These are phyloP conservation scores for carrot (Daucus carota) DNA, from an alignment of 129 eudicot species.

Conservation along the genomic window DNA sequence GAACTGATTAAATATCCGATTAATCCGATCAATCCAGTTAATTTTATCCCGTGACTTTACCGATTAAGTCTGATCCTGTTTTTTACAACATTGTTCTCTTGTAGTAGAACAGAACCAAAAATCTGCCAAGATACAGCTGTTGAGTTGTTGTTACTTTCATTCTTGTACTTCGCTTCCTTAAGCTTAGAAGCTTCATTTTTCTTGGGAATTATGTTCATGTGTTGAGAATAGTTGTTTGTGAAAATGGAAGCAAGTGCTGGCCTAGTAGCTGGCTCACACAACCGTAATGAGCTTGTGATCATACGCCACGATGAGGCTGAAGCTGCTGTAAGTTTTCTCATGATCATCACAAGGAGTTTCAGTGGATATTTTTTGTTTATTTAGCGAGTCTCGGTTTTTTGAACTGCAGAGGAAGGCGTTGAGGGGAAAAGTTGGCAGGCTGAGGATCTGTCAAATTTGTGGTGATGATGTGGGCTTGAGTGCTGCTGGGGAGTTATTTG, in stretches of 20 bases:
- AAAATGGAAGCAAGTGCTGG: slow-evolving; percentile 20
- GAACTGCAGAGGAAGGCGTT: neutral
- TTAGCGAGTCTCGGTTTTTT: neutral
- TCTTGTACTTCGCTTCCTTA: neutral
- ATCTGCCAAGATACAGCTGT: too few relatives aligned
- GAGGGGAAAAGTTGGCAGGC: slow-evolving; percentile 25
- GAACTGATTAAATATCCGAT: too few relatives aligned
- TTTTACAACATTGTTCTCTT: too few relatives aligned
- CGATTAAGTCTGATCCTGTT: too few relatives aligned
- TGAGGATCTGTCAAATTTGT: slow-evolving; percentile 54
- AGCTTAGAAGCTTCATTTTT: neutral
- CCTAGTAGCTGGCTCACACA: slow-evolving; percentile 26
- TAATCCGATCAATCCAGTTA: too few relatives aligned
- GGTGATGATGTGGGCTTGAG: slow-evolving; percentile 52
- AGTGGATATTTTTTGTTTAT: neutral
- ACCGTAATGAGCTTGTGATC: slow-evolving; percentile 19
- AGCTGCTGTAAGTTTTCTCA: slow-evolving; percentile 11
- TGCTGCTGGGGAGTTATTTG: slow-evolving; percentile 51
- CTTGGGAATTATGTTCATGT: neutral
- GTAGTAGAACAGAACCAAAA: too few relatives aligned
- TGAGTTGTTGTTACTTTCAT: too few relatives aligned
- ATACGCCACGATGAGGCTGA: slow-evolving; percentile 13
- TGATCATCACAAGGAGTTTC: neutral
- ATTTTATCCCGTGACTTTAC: too few relatives aligned
- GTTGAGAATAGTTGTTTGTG: neutral